Evolutionary conservation across 2,329 filamentous ascomycete species (phyloP).

Genomic region (Fusarium sp.): DNA sequence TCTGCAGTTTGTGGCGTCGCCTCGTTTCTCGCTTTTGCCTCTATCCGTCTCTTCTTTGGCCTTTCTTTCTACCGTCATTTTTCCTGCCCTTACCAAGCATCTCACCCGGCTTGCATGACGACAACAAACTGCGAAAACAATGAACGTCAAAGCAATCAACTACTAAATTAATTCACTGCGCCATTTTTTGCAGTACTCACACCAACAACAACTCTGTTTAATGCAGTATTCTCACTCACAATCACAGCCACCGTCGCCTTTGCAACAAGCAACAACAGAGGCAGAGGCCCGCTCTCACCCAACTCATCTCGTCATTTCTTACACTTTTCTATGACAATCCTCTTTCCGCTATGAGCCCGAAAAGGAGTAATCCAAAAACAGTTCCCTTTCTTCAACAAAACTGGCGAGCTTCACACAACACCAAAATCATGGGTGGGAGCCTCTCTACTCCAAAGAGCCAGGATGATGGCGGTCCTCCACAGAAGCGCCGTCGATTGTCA

Average conservation of each 20-base stretch:
- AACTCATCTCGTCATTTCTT: slow-evolving; percentile 26
- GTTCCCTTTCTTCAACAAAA: slow-evolving; percentile 70
- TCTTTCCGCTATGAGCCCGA: slow-evolving; percentile 64
- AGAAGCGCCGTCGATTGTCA: slow-evolving; percentile 67
- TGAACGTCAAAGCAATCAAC: slow-evolving; percentile 41
- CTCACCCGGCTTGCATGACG: slow-evolving; percentile 35
- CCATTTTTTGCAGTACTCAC: slow-evolving; percentile 21
- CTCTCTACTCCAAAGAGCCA: slow-evolving; percentile 52
- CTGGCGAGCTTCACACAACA: slow-evolving; percentile 65
- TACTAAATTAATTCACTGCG: slow-evolving; percentile 42
- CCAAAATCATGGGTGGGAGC: slow-evolving; percentile 61
- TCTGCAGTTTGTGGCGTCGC: slow-evolving; percentile 38
- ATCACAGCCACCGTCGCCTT: slow-evolving; percentile 4
- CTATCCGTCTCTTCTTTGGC: slow-evolving; percentile 28
- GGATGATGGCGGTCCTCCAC: slow-evolving; percentile 57
- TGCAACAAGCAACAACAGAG: slow-evolving; percentile 6
- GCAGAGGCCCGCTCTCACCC: slow-evolving; percentile 24
- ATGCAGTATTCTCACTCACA: slow-evolving; percentile 13
- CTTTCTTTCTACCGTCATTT: slow-evolving; percentile 29
- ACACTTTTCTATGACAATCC: slow-evolving; percentile 53
- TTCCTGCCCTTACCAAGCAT: slow-evolving; percentile 27
- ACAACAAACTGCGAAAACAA: slow-evolving; percentile 39
- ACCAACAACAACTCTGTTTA: slow-evolving; percentile 9
- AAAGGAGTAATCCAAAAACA: slow-evolving; percentile 63
- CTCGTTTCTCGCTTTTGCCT: slow-evolving; percentile 32